These are phyloP conservation scores for Dalbergia oliveri DNA, from an alignment of 306 rosid genomes.

Conservation along the genomic window DNA sequence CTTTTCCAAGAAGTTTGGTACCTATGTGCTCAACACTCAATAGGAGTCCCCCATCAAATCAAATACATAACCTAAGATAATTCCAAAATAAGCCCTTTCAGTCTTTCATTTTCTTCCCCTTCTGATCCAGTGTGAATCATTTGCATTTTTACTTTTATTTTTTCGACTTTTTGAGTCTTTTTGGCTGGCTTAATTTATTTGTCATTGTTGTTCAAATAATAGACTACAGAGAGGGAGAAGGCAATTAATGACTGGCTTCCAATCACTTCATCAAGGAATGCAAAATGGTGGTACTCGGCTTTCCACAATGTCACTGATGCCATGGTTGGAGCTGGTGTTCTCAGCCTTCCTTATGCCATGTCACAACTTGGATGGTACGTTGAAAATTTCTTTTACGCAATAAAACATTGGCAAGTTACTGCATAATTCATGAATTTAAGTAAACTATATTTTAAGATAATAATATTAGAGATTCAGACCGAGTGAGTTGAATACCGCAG, in stretches of 20 bases:
- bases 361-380: conserved; percentile 73
- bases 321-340: conserved; percentile 91
- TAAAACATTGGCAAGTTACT: no score
- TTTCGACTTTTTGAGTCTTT: background rate
- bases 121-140: background rate
- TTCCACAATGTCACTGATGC: conserved; percentile 90
- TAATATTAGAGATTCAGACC: background rate
- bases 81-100: background rate
- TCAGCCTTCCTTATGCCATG: conserved; percentile 83
- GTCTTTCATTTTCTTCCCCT: no score
- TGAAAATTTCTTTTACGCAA: background rate
- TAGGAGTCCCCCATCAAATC: background rate
- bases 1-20: conserved; percentile 42
- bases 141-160: background rate
- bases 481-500: background rate
- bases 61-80: background rate
- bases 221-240: conserved; percentile 56
- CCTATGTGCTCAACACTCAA: background rate
- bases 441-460: background rate
- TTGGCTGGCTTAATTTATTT: background rate
- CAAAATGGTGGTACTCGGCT: conserved; percentile 92
- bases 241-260: conserved; percentile 80
- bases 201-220: background rate
- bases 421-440: background rate
- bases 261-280: conserved; percentile 78